A percentile compares a stretch with the other conserved stretches of the same genome.
Evolutionary conservation across 2,329 filamentous ascomycete species (phyloP).

Genomic region (Clarireedia hainanense): DNA sequence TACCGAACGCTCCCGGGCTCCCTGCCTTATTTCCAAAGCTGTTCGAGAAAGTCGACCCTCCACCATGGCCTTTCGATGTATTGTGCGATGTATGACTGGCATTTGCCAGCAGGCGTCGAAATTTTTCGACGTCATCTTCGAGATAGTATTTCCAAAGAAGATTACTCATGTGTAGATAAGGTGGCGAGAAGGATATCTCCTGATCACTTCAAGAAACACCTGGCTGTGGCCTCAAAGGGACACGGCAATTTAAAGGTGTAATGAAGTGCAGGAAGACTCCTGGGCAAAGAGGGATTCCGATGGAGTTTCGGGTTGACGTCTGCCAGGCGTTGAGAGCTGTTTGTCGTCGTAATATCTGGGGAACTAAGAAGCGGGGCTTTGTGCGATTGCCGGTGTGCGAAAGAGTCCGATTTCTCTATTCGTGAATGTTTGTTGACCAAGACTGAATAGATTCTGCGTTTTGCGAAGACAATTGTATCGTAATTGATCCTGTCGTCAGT

Average conservation of each 20-base stretch:
- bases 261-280: slow-evolving; percentile 41
- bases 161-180: slow-evolving; percentile 73
- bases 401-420: not conserved
- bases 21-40: slow-evolving; percentile 34
- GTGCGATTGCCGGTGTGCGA: not conserved
- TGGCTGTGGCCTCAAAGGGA: slow-evolving; percentile 81
- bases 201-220: slow-evolving; percentile 43
- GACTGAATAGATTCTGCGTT: not conserved
- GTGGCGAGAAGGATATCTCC: slow-evolving; percentile 29
- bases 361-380: not conserved
- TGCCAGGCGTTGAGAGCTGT: slow-evolving; percentile 10
- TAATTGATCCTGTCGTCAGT: not conserved
- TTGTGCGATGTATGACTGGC: slow-evolving; percentile 48
- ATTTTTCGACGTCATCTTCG: slow-evolving; percentile 94
- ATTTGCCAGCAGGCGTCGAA: slow-evolving; percentile 79
- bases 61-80: slow-evolving; percentile 46
- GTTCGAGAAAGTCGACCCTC: slow-evolving; percentile 30
- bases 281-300: slow-evolving; percentile 6
- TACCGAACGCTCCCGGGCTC: slow-evolving; percentile 29
- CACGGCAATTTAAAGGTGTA: slow-evolving; percentile 86
- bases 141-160: slow-evolving; percentile 94
- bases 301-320: slow-evolving; percentile 2
- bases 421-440: not conserved
- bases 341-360: not conserved
- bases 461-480: not conserved